Percentiles rank a stretch among this genome's conserved stretches.
Conservation (phyloP, 2,329 filamentous ascomycete genomes). For the Blastomyces silverae region DNA sequence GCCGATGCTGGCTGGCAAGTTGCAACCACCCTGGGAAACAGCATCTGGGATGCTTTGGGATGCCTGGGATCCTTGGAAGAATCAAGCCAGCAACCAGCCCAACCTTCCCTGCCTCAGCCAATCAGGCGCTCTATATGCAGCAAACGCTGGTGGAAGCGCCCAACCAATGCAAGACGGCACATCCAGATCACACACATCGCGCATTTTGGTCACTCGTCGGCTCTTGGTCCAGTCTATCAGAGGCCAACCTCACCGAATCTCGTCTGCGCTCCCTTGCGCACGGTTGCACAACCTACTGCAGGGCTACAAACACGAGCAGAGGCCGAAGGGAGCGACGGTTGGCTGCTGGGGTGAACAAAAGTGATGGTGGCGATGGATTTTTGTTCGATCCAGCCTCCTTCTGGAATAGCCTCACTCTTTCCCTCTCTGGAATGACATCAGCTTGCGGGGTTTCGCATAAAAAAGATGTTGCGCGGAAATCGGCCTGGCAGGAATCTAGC, state of each 20-base stretch:
- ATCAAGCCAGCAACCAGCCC: background rate
- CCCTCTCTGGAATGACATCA: background rate
- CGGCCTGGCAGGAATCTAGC: too few relatives aligned
- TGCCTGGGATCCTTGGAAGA: background rate
- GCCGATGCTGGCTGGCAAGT: background rate
- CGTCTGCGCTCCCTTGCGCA: background rate
- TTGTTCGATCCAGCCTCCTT: background rate
- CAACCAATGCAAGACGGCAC: conserved; percentile 1
- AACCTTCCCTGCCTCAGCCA: background rate
- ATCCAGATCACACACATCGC: background rate
- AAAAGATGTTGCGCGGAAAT: too few relatives aligned
- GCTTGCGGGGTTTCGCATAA: too few relatives aligned
- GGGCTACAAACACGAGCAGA: background rate
- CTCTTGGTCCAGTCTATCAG: background rate
- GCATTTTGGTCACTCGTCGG: background rate
- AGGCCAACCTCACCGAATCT: background rate
- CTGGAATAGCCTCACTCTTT: background rate
- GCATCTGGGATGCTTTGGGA: background rate
- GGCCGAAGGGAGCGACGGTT: background rate
- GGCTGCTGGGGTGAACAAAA: too few relatives aligned
- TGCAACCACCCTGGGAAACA: background rate
- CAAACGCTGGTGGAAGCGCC: background rate
- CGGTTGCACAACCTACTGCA: background rate
- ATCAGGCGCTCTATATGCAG: background rate
- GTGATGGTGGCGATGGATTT: background rate